phyloP scores from a whole-genome alignment of 768 basidiomycete species.

The Mycena rosella region DNA sequence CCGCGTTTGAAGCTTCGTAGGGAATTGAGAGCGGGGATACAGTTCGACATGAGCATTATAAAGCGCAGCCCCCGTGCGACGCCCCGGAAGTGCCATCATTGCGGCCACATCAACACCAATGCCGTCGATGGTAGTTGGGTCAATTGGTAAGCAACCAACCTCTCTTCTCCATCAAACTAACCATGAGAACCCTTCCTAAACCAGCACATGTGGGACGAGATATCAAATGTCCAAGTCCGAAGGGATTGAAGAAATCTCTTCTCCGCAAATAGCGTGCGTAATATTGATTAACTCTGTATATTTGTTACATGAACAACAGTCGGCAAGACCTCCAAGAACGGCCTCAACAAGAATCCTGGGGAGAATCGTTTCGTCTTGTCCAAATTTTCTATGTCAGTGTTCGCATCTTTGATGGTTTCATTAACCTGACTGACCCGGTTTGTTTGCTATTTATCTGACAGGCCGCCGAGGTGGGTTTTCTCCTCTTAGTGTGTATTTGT shows the following conservation, averaged over 20 bases:
- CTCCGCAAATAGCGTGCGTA: conserved; percentile 11
- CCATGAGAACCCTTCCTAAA: background rate
- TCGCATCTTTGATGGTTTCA: background rate
- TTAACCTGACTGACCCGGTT: no score
- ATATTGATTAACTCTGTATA: background rate
- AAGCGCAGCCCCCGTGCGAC: background rate
- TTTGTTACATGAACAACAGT: conserved; percentile 10
- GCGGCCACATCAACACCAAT: conserved; percentile 2
- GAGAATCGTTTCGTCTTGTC: conserved; percentile 17
- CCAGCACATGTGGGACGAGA: conserved; percentile 11
- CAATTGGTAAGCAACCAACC: conserved; percentile 17
- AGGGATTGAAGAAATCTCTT: conserved; percentile 15
- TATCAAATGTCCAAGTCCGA: conserved; percentile 20
- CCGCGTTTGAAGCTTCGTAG: background rate
- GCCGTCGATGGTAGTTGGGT: conserved; percentile 19
- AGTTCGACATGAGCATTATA: conserved; percentile 20
- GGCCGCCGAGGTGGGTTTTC: background rate
- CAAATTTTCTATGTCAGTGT: conserved; percentile 18
- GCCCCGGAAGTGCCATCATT: background rate
- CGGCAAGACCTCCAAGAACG: background rate
- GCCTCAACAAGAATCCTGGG: background rate
- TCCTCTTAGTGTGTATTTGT: no score
- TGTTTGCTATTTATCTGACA: no score
- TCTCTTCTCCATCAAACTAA: background rate
- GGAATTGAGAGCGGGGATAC: conserved; percentile 9